phyloP scores from a whole-genome alignment of 352 stramenopile species.

The Pythium biforme region DNA sequence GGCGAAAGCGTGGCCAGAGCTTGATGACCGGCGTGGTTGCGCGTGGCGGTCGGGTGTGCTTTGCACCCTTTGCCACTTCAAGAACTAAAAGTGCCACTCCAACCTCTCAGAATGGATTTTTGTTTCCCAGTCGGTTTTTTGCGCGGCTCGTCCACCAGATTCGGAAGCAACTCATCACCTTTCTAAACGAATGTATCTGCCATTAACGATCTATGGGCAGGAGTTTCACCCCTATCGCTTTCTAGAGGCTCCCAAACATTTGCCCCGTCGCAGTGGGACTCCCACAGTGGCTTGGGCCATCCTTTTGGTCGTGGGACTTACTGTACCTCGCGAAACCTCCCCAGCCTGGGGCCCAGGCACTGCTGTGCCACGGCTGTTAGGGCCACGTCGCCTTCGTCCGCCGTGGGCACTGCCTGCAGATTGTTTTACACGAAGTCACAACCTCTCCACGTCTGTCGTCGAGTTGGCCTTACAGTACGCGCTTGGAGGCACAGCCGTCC shows the following conservation, averaged over 20 bases:
- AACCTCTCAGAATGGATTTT: slow-evolving; percentile 13
- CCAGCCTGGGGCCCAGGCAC: no score
- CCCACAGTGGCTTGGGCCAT: no score
- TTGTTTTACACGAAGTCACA: slow-evolving; percentile 3
- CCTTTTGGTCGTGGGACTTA: no score
- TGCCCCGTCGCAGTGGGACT: no score
- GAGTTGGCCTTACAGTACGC: background rate
- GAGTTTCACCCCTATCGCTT: background rate
- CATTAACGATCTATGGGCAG: background rate
- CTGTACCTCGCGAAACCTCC: no score
- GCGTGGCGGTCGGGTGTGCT: background rate
- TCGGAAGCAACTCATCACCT: background rate
- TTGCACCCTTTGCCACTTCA: no score
- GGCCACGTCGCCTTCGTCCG: background rate
- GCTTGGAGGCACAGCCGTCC: background rate
- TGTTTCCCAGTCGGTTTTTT: slow-evolving; percentile 15
- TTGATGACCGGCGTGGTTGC: background rate
- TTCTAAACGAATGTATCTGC: background rate
- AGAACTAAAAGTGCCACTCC: background rate
- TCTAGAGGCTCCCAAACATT: background rate
- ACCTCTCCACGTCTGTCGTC: background rate
- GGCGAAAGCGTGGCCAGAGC: no score
- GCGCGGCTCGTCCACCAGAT: background rate
- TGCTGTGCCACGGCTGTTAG: no score
- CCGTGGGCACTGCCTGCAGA: background rate